A percentile compares a stretch with the other conserved stretches of the same genome.
Conservation (phyloP, 2,329 filamentous ascomycete species). For the Phaeosphaeria sp. region DNA sequence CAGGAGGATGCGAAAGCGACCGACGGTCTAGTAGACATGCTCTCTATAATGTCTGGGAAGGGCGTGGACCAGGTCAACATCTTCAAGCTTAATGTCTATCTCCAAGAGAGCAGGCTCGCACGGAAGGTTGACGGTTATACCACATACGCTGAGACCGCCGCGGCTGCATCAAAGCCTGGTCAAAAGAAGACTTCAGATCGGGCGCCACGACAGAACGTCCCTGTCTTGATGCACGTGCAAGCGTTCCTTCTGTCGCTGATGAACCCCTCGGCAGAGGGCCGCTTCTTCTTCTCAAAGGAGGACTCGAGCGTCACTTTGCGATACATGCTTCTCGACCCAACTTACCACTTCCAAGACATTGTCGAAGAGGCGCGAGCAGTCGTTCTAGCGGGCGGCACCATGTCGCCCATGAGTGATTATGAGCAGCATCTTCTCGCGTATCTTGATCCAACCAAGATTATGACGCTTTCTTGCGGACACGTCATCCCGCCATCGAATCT, state of each 20-base stretch:
- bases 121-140: constrained; percentile 94
- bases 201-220: constrained; percentile 49
- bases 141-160: constrained; percentile 63
- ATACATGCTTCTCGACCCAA: constrained; percentile 90
- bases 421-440: constrained; percentile 84
- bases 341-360: constrained; percentile 87
- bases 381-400: constrained; percentile 91
- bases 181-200: constrained; percentile 9
- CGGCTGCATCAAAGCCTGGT: constrained; percentile 26
- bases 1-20: constrained; percentile 46
- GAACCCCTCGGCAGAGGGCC: constrained; percentile 76
- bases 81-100: constrained; percentile 84
- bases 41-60: constrained; percentile 78
- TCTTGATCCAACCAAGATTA: constrained; percentile 67
- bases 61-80: constrained; percentile 95
- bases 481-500: constrained; percentile 87
- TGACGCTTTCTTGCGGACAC: constrained; percentile 89
- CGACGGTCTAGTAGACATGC: constrained; percentile 74
- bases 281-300: constrained; percentile 63
- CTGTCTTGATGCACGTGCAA: constrained; percentile 68
- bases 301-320: constrained; percentile 69
- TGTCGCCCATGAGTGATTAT: constrained; percentile 97
- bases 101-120: constrained; percentile 90
- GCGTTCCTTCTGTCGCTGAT: constrained; percentile 81
- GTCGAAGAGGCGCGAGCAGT: constrained; percentile 85